phyloP scores from a whole-genome alignment of 1,139 yeast genomes.

The Tardiomyces depauwii region DNA sequence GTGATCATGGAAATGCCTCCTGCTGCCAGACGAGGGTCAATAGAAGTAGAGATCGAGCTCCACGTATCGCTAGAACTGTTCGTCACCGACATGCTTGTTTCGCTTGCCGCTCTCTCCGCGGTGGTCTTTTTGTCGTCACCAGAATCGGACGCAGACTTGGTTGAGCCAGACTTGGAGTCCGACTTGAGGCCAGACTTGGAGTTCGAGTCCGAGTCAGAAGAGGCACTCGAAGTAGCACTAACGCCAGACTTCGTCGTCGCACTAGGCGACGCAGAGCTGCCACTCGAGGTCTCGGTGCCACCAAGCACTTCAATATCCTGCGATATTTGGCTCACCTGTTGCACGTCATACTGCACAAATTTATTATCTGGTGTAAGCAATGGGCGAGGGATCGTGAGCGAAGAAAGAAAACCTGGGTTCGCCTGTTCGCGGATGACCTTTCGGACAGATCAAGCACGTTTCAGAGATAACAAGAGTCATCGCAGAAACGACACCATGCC shows the following conservation, averaged over 20 bases:
- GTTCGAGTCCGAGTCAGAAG: background rate
- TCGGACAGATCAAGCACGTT: too few species aligned
- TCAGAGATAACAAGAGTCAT: too few species aligned
- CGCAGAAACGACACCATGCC: too few species aligned
- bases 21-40: constrained; percentile 25
- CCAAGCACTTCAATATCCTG: background rate
- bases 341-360: background rate
- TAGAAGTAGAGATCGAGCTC: constrained; percentile 12
- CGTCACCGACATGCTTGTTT: background rate
- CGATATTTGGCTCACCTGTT: background rate
- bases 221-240: background rate
- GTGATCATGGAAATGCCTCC: constrained; percentile 26
- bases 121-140: too few species aligned
- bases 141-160: too few species aligned
- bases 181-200: too few species aligned
- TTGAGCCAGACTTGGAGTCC: too few species aligned
- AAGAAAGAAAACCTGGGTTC: too few species aligned
- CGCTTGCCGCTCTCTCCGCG: background rate
- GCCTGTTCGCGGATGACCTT: too few species aligned
- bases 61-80: background rate
- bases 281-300: too few species aligned
- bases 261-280: background rate
- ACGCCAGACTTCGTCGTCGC: background rate
- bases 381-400: too few species aligned
- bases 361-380: background rate